phyloP scores from a whole-genome alignment of 345 rosid species.

The Citrus unshiu region DNA sequence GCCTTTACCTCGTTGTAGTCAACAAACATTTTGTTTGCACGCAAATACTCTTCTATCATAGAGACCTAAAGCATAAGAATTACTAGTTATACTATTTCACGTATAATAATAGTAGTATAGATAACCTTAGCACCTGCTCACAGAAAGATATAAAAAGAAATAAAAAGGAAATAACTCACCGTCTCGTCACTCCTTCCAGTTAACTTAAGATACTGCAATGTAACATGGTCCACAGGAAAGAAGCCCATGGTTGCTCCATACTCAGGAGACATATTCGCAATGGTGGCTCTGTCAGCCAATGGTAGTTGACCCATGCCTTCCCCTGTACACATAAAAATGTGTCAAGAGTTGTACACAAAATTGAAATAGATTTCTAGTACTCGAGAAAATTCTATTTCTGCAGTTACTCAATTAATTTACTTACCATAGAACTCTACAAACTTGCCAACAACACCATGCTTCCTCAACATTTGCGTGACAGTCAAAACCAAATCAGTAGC shows the following conservation, averaged over 20 bases:
- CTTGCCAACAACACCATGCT: conserved; percentile 94
- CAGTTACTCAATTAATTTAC: neutral
- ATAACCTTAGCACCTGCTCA: conserved; percentile 1
- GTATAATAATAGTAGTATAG: neutral
- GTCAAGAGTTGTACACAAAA: neutral
- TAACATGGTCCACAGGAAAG: conserved; percentile 92
- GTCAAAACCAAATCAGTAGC: conserved; percentile 92
- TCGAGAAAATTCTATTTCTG: neutral
- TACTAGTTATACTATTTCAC: neutral
- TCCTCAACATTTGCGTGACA: conserved; percentile 79
- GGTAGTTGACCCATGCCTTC: conserved; percentile 83
- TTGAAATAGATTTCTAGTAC: neutral
- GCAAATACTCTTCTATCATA: conserved; percentile 80
- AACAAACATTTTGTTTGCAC: conserved; percentile 84
- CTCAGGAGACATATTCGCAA: conserved; percentile 96
- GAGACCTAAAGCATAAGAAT: conserved; percentile 41
- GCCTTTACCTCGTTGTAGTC: conserved; percentile 70
- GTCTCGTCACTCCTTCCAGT: conserved; percentile 91
- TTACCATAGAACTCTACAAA: conserved; percentile 86
- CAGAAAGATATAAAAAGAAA: neutral
- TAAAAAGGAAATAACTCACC: conserved; percentile 31
- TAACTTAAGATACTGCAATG: conserved; percentile 76
- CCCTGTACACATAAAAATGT: conserved; percentile 34
- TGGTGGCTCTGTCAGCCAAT: conserved; percentile 85
- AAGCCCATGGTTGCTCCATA: conserved; percentile 98